phyloP scores from a whole-genome alignment of 2,329 filamentous ascomycete species.

The Penicillium palitans region DNA sequence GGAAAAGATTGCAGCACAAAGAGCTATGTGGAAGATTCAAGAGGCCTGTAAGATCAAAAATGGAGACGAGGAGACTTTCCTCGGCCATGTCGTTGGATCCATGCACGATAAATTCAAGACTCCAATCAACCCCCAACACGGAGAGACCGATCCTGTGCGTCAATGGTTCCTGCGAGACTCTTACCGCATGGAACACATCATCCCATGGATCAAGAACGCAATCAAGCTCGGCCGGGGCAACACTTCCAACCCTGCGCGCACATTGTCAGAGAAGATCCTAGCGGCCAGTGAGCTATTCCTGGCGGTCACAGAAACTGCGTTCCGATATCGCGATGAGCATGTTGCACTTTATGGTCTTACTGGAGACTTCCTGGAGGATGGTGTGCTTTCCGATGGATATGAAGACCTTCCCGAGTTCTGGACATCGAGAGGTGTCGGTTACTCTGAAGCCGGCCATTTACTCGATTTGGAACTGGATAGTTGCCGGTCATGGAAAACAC shows the following conservation, averaged over 20 bases:
- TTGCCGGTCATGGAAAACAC: conserved; percentile 41
- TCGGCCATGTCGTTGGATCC: conserved; percentile 72
- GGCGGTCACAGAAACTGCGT: conserved; percentile 62
- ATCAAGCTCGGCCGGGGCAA: conserved; percentile 71
- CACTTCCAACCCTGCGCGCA: conserved; percentile 53
- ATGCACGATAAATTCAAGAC: conserved; percentile 77
- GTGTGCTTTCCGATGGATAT: conserved; percentile 65
- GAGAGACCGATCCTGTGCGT: conserved; percentile 77
- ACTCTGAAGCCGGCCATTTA: conserved; percentile 41
- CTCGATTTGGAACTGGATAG: conserved; percentile 44
- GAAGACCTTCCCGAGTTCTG: conserved; percentile 75
- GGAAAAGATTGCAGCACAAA: conserved; percentile 82
- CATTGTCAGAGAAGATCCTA: conserved; percentile 49
- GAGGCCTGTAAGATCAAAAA: conserved; percentile 63
- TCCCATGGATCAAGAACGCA: conserved; percentile 76
- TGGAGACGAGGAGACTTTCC: conserved; percentile 66
- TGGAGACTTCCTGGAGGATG: conserved; percentile 64
- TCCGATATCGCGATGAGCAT: conserved; percentile 71
- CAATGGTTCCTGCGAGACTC: conserved; percentile 83
- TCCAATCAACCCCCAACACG: conserved; percentile 61
- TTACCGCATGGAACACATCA: conserved; percentile 68
- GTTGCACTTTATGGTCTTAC: conserved; percentile 71
- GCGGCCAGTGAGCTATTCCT: conserved; percentile 77
- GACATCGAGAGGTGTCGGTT: conserved; percentile 64
- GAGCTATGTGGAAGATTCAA: conserved; percentile 76